A percentile compares a stretch with the other conserved stretches of the same genome.
Evolutionary conservation across 2,329 filamentous ascomycete species (phyloP).

Genomic region (Plenodomus biglobosus): DNA sequence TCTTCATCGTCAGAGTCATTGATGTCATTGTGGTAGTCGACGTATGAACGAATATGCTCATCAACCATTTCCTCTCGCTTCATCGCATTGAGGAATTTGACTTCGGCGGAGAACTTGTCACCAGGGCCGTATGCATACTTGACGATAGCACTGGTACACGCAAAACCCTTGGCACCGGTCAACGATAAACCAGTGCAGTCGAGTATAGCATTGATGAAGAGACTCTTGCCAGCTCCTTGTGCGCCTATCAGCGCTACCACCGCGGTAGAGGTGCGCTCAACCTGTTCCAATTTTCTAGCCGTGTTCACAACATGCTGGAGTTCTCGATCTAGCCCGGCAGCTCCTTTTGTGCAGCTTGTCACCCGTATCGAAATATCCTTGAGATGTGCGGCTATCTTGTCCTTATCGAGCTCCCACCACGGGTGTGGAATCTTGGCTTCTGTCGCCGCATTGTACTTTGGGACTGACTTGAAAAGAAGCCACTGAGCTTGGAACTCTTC

Average conservation of each 20-base stretch:
- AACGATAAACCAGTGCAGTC: constrained; percentile 20
- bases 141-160: constrained; percentile 21
- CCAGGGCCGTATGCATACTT: constrained; percentile 9
- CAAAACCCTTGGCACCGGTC: constrained; percentile 21
- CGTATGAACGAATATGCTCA: constrained; percentile 15
- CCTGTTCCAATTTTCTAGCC: constrained; percentile 7
- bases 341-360: not conserved
- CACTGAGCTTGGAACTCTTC: constrained; percentile 6
- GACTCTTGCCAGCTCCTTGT: constrained; percentile 25
- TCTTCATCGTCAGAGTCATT: constrained; percentile 23
- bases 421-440: constrained; percentile 5
- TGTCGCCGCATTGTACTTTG: constrained; percentile 2
- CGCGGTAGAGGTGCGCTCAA: constrained; percentile 6
- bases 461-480: not conserved
- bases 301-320: constrained; percentile 13
- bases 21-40: constrained; percentile 14
- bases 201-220: constrained; percentile 22
- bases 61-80: constrained; percentile 16
- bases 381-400: not conserved
- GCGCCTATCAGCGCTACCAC: constrained; percentile 23
- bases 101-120: constrained; percentile 12
- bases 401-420: constrained; percentile 4
- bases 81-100: constrained; percentile 15
- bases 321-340: constrained; percentile 13
- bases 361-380: not conserved